These are phyloP conservation scores for Solanum infundibuliforme DNA, from an alignment of 257 asterid genomes.

Conservation along the genomic window DNA sequence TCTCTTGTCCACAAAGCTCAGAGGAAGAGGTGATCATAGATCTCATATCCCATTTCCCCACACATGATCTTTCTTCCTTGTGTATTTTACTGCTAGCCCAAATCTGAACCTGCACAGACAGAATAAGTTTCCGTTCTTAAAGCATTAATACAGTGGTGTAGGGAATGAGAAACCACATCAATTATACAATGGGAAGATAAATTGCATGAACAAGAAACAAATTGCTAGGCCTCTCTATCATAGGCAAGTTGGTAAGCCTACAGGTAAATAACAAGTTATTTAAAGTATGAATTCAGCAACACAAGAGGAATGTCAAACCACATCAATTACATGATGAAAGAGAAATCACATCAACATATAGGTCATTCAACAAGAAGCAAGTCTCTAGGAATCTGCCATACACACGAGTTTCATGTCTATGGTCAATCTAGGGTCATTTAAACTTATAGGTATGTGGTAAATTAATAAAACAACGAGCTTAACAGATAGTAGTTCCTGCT, in stretches of 20 bases:
- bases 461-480: neutral
- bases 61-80: slow-evolving; percentile 74
- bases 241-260: neutral
- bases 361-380: neutral
- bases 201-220: neutral
- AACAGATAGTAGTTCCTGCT: neutral
- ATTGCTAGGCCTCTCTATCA: neutral
- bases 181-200: neutral
- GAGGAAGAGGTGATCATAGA: slow-evolving; percentile 61
- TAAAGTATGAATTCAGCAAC: neutral
- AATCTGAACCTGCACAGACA: slow-evolving; percentile 66
- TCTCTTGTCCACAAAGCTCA: slow-evolving; percentile 78
- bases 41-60: slow-evolving; percentile 89
- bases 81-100: slow-evolving; percentile 84
- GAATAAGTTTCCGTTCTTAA: neutral
- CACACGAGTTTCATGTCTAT: neutral
- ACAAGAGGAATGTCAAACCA: neutral
- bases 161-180: neutral
- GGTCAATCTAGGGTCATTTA: neutral
- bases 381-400: neutral
- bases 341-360: neutral
- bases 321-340: neutral
- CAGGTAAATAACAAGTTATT: neutral
- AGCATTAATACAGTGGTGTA: neutral
- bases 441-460: neutral